Base-by-base conservation (phyloP, 805 yeast genomes). In the Wickerhamiella sergipiensis region DNA sequence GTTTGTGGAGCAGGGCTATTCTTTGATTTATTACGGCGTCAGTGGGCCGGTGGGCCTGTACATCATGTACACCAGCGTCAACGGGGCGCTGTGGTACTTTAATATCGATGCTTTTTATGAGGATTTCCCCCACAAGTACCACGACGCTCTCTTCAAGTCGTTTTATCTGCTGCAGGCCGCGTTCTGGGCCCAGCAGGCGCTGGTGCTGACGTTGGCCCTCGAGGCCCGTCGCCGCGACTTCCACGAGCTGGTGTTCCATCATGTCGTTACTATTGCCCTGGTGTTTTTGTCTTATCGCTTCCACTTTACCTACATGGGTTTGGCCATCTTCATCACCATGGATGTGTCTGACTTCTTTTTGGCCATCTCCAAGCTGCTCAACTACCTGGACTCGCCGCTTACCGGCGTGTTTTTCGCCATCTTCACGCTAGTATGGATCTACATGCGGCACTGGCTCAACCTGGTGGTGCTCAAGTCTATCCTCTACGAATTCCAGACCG, bases 211-310 rank as follows among this genome's bases (percentile, higher is more conserved):
- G 45, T 73, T 92, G 56, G 95, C 84, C 66, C 74, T 92, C 54
- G 99, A 92, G 68, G 86, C 86, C 66, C 97, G 96, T 52, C 78
- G 99, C 67, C 89, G 88, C 67, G 99, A 92, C 66, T 89, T 81
- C 69, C 71, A 80, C 59, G 98, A 92, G 68, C 76, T 92, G 54
- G 85, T 90, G 40, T 80, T 86, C 67, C 99, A 92, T 67, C 99
- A 92, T 66, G 76, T 92, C 55, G 80, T 92, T 56, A 92, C 99
- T 23, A 80, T 92, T 65, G 78, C 87, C 3, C 76, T 92, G 59
- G 88, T 92, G 60, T 82, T 83, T 78, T 73, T 78, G 50, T 85
- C 95, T 10, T 90, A 92, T 67, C 78, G 89, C 58, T 92, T 92
- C 75, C 96, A 92, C 67, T 92, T 88, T 73, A 86, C 95, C 15